phyloP scores from a whole-genome alignment of 768 basidiomycete species.

The Daedalea quercina region DNA sequence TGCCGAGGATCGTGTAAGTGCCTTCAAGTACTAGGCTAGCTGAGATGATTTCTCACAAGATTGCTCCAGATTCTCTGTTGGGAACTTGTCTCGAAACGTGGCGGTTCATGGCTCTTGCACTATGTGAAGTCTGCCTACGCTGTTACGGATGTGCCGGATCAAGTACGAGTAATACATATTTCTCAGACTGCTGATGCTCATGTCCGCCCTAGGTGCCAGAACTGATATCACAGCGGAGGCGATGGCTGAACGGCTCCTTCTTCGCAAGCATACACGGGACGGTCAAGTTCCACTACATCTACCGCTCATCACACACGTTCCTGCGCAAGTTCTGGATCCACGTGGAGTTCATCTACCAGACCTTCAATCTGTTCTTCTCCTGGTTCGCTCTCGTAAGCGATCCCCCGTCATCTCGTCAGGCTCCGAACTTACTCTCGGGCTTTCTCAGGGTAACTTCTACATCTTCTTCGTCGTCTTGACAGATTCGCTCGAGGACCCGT shows the following conservation, averaged over 20 bases:
- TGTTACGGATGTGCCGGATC: conserved; percentile 90
- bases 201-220: conserved; percentile 63
- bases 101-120: conserved; percentile 86
- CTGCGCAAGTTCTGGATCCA: conserved; percentile 91
- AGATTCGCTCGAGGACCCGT: conserved; percentile 61
- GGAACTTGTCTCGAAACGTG: conserved; percentile 95
- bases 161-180: conserved; percentile 33
- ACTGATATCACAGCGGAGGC: conserved; percentile 87
- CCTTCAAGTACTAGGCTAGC: too few relatives aligned
- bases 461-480: conserved; percentile 82
- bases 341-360: conserved; percentile 86
- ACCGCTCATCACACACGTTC: conserved; percentile 80
- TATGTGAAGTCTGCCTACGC: conserved; percentile 95
- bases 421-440: background rate
- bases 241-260: conserved; percentile 98
- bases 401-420: background rate
- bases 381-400: conserved; percentile 75
- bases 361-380: conserved; percentile 86
- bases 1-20: conserved; percentile 73
- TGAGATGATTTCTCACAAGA: too few relatives aligned
- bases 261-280: conserved; percentile 93
- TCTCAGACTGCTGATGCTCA: background rate
- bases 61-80: conserved; percentile 90
- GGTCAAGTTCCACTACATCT: conserved; percentile 92
- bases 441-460: conserved; percentile 71